Evolutionary conservation across 441 rosid species (phyloP), one percentile per base, ranked within the genome.

Genomic region (Raphanus hybrid): DNA sequence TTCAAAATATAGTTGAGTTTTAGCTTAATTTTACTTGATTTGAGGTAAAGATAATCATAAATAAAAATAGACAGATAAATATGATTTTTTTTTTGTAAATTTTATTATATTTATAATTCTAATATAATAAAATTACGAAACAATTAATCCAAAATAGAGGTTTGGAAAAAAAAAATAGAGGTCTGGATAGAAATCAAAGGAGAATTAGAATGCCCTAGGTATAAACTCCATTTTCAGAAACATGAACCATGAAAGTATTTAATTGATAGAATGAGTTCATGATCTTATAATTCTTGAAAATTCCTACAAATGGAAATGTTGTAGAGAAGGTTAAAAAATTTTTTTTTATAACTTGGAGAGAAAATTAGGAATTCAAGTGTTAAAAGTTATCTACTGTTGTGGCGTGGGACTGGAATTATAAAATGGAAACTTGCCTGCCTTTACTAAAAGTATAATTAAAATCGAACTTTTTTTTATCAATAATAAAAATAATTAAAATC

Each of bases 201-300:
- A 11, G 14, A 43, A 3, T 11, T 11, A 43, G 54, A 45, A 12
- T 20, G 62, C 27, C 4, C 10, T 15, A 55, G 26, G 20, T 50
- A 16, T 8, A 69, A 52, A 41, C 14, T 76, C 58, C 61, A 57
- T 26, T 26, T 68, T 48, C n/a, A 54, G 68, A 50, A 61, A n/a
- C 78, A 75, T 48, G 62, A 43, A 43, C 1, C 50, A 11, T 43
- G 11, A 11, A 43, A 43, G n/a, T 43, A 23, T 23, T 23, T 23
- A 23, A 23, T 23, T 23, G 26, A 23, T 23, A 23, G 26, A 0
- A 23, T 23, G 26, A 39, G 41, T 67, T 50, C 43, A 29, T 52
- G 45, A 52, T 39, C 39, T 26, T 37, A 52, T 55, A 66, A 7
- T 59, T 59, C 8, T 43, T 43, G 27, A 8, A 43, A 45, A 7